A percentile compares a stretch with the other conserved stretches of the same genome.
Evolutionary conservation across 805 yeast species (phyloP).

Genomic region (Jamesozyma rosinii): DNA sequence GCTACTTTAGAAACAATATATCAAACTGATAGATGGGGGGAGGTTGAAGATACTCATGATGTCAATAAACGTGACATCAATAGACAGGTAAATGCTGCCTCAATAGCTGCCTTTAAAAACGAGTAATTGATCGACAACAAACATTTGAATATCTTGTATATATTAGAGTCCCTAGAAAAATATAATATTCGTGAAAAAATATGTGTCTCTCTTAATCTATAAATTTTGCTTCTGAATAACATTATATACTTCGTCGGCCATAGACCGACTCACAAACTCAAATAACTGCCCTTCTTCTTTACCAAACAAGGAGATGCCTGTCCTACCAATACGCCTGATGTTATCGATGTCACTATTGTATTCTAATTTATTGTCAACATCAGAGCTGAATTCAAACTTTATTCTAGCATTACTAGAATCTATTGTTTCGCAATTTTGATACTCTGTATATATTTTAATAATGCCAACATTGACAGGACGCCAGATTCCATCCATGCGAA

Average conservation of each 20-base stretch:
- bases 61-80: constrained; percentile 88
- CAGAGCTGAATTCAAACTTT: constrained; percentile 9
- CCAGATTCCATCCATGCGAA: constrained; percentile 14
- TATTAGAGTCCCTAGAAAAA: background rate
- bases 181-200: background rate
- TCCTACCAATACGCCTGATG: constrained; percentile 21
- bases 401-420: constrained; percentile 3
- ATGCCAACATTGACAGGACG: constrained; percentile 9
- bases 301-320: constrained; percentile 17
- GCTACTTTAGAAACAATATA: constrained; percentile 73
- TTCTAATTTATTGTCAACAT: background rate
- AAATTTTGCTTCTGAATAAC: constrained; percentile 5
- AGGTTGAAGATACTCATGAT: constrained; percentile 96
- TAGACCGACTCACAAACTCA: constrained; percentile 19
- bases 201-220: background rate
- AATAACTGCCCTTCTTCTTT: constrained; percentile 11
- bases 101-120: constrained; percentile 39
- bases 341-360: constrained; percentile 10
- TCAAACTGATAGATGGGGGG: constrained; percentile 94
- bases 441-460: constrained; percentile 14
- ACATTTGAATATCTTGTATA: background rate
- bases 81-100: constrained; percentile 73
- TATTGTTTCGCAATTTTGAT: constrained; percentile 6
- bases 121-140: background rate
- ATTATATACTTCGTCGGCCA: constrained; percentile 18